Base-by-base conservation (phyloP, 139 green algal species). In the Chlamydomonas incerta region DNA sequence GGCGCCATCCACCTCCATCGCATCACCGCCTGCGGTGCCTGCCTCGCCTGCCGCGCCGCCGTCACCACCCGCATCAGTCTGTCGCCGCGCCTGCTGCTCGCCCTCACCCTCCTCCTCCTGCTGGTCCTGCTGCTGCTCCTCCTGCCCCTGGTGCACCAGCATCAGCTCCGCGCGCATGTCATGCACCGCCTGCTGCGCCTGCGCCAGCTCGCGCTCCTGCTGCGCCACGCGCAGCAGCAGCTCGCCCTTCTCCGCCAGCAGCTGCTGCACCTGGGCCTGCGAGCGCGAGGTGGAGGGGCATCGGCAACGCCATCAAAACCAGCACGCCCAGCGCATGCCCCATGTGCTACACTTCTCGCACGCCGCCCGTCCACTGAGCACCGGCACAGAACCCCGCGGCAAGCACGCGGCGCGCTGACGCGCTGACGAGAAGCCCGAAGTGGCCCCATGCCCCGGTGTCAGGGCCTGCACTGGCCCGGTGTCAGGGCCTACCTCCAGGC, bases 101-200 rank as follows among this genome's bases (percentile, higher is more conserved):
- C 26, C 70, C 17, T 35, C 24, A 9, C 41, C 70, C 15, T 15
- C 70, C 21, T 29, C 47, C 73, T 68, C 46, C 15, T 80, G 6
- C 35, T 0, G 23, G 20, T 28, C n/a, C 10, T 13, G 29, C 47
- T 6, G 10, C 15, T 24, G 28, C 11, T 14, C 72, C 47, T 66
- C 65, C n/a, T 26, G n/a, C 8, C 24, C 33, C 67, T 46, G 33
- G 33, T 15, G 26, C 20, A 24, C 2, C n/a, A 41, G 46, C 66
- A 75, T 15, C 9, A 76, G 47, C 66, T 57, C 37, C 1, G 79
- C 79, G 0, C 79, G 79, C 18, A 60, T 2, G 33, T 85, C 66
- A 26, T 85, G 79, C 21, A 55, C 35, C 26, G 31, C 65, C 50
- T 85, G 79, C 79, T 85, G 79, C 23, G 47, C 28, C 18, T 31